These are phyloP conservation scores for Turritis glabra DNA, from an alignment of 345 rosid genomes.

Conservation along the genomic window DNA sequence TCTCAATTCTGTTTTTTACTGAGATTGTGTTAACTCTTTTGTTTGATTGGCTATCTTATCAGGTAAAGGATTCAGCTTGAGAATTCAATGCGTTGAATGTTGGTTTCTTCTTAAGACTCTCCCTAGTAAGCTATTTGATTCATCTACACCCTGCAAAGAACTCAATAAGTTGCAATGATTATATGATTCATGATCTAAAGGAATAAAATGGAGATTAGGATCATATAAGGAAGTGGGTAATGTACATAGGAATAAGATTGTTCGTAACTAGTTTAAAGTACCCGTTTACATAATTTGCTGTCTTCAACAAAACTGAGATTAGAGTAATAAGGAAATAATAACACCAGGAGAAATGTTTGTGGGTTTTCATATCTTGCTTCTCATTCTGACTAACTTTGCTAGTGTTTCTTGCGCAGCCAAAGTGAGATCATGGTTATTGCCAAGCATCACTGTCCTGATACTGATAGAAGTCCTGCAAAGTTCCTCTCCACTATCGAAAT, in stretches of 20 bases:
- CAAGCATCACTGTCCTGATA: constrained; percentile 90
- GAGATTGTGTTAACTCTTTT: constrained; percentile 25
- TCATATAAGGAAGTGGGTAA: constrained; percentile 12
- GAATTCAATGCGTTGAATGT: constrained; percentile 31
- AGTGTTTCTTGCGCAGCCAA: constrained; percentile 93
- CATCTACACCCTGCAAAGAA: neutral
- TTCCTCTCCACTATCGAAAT: constrained; percentile 81
- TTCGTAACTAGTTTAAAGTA: neutral
- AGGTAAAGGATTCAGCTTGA: constrained; percentile 12
- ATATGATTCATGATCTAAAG: neutral
- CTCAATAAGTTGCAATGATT: constrained; percentile 4
- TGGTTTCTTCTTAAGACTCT: constrained; percentile 1
- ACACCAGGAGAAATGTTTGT: neutral
- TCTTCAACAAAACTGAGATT: constrained; percentile 30
- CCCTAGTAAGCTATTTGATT: neutral
- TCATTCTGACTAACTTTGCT: constrained; percentile 84
- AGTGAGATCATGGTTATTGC: constrained; percentile 79
- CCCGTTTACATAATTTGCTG: constrained; percentile 18
- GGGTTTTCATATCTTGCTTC: constrained; percentile 68
- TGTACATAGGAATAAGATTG: constrained; percentile 30
- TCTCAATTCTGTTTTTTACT: constrained; percentile 28
- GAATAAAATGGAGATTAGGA: neutral
- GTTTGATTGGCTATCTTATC: constrained; percentile 19
- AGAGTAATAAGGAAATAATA: constrained; percentile 20
- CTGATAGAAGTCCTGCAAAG: constrained; percentile 88